Evolutionary conservation across 2,329 filamentous ascomycete genomes (phyloP), one percentile per base, ranked within the genome.

Genomic region (Cercospora sp.): DNA sequence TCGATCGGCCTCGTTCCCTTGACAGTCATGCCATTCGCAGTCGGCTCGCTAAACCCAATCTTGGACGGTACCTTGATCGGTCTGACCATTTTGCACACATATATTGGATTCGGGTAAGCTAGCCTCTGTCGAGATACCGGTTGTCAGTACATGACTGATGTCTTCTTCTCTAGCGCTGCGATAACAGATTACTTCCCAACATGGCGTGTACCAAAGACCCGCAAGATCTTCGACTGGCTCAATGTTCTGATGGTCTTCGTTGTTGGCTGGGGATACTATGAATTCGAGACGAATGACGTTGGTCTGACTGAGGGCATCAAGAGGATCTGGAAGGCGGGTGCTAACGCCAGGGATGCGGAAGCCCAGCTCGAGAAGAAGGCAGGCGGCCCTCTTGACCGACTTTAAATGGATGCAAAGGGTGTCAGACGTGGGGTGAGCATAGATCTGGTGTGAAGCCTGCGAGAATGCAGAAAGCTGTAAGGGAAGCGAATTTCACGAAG

Each of bases 241-340:
- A 87, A 98, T 71, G 93, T 94, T 77, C 82, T 85, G 57, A 89
- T 88, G 68, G 97, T 96, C 10, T 84, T 94, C 67, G 84, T 92
- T 63, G 92, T 94, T 71, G 93, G 91, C 61, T 86, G 97, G 73
- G 94, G 94, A 67, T 86, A 98, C 77, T 99, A 99, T 83, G 94
- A 98, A 82, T 98, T 98, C 77, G 95, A 99, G 89, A 99, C 95
- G 33, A 98, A 97, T 78, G 95, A 99, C 75, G 93, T 99, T 63
- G 95, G 95, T 73, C 81, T 99, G 68, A 97, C 93, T 8, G 94
- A 97, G 86, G 90, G 90, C 33, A 86, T 97, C 73, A 93, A 91
- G 86, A 88, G 91, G 78, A 84, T 98, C 71, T 99, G 95, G 95
- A 92, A 86, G 77, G 94, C 95, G 76, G 69, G 69, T 51, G 68